These are phyloP conservation scores for Ilyonectria mors-panacis DNA, from an alignment of 2,329 filamentous ascomycete species.

Conservation along the genomic window DNA sequence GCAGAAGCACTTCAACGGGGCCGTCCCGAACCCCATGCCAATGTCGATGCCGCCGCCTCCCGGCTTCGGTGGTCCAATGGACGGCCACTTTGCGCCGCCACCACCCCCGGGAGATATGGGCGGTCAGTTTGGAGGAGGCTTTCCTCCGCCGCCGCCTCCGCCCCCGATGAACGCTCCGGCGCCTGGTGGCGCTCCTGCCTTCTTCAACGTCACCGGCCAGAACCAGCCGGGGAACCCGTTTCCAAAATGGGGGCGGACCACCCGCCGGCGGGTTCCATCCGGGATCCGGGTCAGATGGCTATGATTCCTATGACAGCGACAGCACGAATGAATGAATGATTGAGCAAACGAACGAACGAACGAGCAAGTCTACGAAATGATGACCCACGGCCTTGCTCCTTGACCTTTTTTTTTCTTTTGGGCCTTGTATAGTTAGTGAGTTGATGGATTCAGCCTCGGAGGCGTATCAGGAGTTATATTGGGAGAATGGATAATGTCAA, in stretches of 20 bases:
- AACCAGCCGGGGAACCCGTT: conserved; percentile 38
- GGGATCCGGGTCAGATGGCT: no score
- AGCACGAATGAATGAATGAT: conserved; percentile 9
- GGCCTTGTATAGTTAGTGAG: conserved; percentile 35
- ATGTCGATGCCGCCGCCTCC: conserved; percentile 27
- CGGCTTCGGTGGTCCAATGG: conserved; percentile 33
- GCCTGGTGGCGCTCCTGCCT: conserved; percentile 37
- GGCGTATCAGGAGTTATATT: conserved; percentile 37
- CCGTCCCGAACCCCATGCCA: conserved; percentile 36
- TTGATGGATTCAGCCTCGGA: conserved; percentile 21
- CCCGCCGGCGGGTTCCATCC: conserved; percentile 15
- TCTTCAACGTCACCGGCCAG: conserved; percentile 45
- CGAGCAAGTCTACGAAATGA: conserved; percentile 10
- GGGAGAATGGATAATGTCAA: conserved; percentile 7
- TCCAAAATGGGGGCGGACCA: conserved; percentile 17
- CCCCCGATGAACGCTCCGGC: conserved; percentile 31
- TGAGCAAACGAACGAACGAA: conserved; percentile 7
- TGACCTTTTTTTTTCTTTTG: conserved; percentile 9
- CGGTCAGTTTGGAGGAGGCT: conserved; percentile 36
- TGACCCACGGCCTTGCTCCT: neutral
- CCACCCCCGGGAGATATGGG: conserved; percentile 39
- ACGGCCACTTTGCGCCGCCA: conserved; percentile 33
- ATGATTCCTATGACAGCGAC: conserved; percentile 26
- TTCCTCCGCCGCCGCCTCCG: conserved; percentile 21
- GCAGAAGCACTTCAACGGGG: conserved; percentile 44